These are phyloP conservation scores for Mucuna pruriens DNA, from an alignment of 306 rosid species.

Conservation along the genomic window DNA sequence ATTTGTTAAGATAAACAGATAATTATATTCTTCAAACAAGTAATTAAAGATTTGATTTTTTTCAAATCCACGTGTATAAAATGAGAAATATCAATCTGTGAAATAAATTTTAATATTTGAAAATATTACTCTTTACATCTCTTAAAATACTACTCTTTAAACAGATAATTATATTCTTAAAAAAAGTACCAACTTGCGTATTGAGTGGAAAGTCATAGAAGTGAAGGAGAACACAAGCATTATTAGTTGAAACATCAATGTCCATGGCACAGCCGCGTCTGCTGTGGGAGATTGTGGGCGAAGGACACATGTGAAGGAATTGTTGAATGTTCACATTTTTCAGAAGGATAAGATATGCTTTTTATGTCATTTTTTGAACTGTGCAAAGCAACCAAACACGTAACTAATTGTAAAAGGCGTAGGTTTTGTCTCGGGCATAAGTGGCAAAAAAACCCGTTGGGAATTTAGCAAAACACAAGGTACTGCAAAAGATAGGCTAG, in stretches of 20 bases:
- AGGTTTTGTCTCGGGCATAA: constrained; percentile 40
- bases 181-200: constrained; percentile 17
- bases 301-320: constrained; percentile 23
- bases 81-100: too few relatives aligned
- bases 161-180: too few relatives aligned
- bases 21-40: too few relatives aligned
- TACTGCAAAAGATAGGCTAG: constrained; percentile 7
- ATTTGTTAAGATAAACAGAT: too few relatives aligned
- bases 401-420: constrained; percentile 6
- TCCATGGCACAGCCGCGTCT: constrained; percentile 14
- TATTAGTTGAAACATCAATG: constrained; percentile 48
- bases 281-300: not conserved
- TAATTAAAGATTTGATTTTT: too few relatives aligned
- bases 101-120: too few relatives aligned
- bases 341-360: constrained; percentile 30
- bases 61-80: too few relatives aligned
- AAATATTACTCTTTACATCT: too few relatives aligned
- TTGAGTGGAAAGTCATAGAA: not conserved
- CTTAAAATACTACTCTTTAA: too few relatives aligned
- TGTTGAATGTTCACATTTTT: not conserved
- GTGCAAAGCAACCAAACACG: not conserved
- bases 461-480: constrained; percentile 16
- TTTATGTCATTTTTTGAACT: constrained; percentile 25
- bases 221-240: not conserved
- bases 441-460: constrained; percentile 22